Conservation (phyloP, 2,329 filamentous ascomycete species). For the Aurifilum marmelostoma region DNA sequence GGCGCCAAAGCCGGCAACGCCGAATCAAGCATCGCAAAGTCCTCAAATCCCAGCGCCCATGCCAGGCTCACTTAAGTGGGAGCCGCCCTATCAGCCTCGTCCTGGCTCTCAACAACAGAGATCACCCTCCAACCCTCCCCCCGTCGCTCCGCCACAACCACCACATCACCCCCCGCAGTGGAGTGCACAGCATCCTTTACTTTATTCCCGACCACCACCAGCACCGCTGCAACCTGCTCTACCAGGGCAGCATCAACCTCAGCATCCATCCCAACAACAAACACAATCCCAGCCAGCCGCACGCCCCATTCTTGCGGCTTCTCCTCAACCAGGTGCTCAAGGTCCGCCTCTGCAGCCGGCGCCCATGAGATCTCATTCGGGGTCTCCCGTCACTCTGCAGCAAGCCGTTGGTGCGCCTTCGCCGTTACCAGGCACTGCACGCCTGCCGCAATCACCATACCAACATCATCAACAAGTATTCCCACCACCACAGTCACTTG, state of each 20-base stretch:
- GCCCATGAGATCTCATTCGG: slow-evolving; percentile 35
- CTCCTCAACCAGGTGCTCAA: slow-evolving; percentile 43
- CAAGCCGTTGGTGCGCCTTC: slow-evolving; percentile 21
- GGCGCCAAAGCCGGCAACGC: slow-evolving; percentile 37
- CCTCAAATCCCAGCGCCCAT: slow-evolving; percentile 38
- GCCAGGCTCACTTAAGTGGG: slow-evolving; percentile 44
- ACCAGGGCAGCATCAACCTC: slow-evolving; percentile 24
- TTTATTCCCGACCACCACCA: slow-evolving; percentile 30
- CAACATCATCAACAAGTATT: slow-evolving; percentile 27
- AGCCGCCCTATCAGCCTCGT: slow-evolving; percentile 44
- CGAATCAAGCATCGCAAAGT: slow-evolving; percentile 29
- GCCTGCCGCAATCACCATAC: slow-evolving; percentile 22
- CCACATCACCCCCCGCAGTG: slow-evolving; percentile 24
- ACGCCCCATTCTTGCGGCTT: slow-evolving; percentile 39
- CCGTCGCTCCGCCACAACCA: slow-evolving; percentile 21
- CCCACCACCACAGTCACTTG: slow-evolving; percentile 20
- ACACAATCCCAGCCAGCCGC: slow-evolving; percentile 18
- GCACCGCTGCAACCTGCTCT: slow-evolving; percentile 22
- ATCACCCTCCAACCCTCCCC: slow-evolving; percentile 14
- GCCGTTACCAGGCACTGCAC: slow-evolving; percentile 20
- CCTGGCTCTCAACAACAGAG: slow-evolving; percentile 30
- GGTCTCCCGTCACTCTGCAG: slow-evolving; percentile 33
- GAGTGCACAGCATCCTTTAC: slow-evolving; percentile 22
- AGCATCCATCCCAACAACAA: slow-evolving; percentile 8
- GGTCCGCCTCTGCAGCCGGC: slow-evolving; percentile 34